Evolutionary conservation across 805 yeast genomes (phyloP).

Genomic region (Millerozyma acaciae): DNA sequence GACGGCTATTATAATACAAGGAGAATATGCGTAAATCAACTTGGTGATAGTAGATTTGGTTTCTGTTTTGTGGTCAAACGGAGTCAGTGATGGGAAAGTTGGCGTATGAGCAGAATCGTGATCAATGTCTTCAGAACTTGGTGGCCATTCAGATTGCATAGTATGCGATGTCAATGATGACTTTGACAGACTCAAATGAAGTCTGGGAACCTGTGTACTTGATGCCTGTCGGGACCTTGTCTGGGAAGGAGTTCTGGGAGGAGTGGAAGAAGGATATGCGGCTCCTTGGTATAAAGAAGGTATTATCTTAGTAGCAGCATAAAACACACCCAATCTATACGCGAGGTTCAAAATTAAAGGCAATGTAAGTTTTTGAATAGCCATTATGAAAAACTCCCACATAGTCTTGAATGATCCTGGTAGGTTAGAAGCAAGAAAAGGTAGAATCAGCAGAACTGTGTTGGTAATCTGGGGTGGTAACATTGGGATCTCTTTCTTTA

Average conservation of each 20-base stretch:
- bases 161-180: no score
- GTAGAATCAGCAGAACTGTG: conserved; percentile 31
- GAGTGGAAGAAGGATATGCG: conserved; percentile 28
- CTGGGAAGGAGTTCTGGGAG: conserved; percentile 40
- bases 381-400: conserved; percentile 50
- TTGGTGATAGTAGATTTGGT: conserved; percentile 44
- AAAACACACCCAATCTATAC: conserved; percentile 80
- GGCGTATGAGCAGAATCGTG: conserved; percentile 2
- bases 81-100: conserved; percentile 17
- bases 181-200: no score
- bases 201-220: conserved; percentile 20
- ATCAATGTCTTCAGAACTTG: no score
- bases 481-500: conserved; percentile 31
- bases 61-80: no score
- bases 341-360: conserved; percentile 79
- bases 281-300: conserved; percentile 60
- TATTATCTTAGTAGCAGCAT: conserved; percentile 89
- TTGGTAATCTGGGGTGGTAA: conserved; percentile 35
- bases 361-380: conserved; percentile 66
- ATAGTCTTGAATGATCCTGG: conserved; percentile 51
- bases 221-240: conserved; percentile 32
- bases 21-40: conserved; percentile 81
- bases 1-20: conserved; percentile 90
- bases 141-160: no score
- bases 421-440: conserved; percentile 48